A percentile compares a stretch with the other conserved stretches of the same genome.
These are phyloP conservation scores for Alternaria sp. DNA, from an alignment of 2,329 filamentous ascomycete genomes.

Conservation along the genomic window DNA sequence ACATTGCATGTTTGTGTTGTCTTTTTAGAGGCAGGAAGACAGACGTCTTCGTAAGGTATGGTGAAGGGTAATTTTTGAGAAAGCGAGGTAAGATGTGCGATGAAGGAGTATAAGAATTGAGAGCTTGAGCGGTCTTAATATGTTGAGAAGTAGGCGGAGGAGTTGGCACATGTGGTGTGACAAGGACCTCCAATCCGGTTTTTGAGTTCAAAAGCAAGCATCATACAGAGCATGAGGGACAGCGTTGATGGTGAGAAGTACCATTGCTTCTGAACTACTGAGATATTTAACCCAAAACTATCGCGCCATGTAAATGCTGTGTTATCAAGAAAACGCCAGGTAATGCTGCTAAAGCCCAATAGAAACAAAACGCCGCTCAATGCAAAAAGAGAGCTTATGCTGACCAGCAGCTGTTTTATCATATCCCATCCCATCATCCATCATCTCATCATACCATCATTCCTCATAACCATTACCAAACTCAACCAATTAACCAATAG, in stretches of 20 bases:
- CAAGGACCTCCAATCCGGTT: not conserved
- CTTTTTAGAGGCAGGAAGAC: not conserved
- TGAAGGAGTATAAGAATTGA: not conserved
- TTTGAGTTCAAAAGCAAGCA: too few species aligned
- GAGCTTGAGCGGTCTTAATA: not conserved
- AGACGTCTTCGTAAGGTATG: not conserved
- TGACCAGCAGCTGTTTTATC: constrained; percentile 10
- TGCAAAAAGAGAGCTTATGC: constrained; percentile 12
- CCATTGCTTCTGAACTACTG: constrained; percentile 7
- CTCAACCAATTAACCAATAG: constrained; percentile 18
- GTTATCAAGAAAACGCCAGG: not conserved
- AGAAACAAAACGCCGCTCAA: constrained; percentile 3
- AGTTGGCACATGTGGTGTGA: not conserved
- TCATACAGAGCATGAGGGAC: not conserved
- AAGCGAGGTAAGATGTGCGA: not conserved
- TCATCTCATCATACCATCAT: constrained; percentile 1
- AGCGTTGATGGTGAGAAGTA: not conserved
- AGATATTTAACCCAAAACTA: not conserved
- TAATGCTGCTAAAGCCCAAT: constrained; percentile 10
- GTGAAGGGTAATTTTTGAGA: not conserved
- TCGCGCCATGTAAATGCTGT: constrained; percentile 21
- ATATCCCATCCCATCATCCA: not conserved
- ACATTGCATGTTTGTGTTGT: too few species aligned
- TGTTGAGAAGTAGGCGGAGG: not conserved
- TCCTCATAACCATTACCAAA: not conserved